Percentiles rank a stretch among this genome's conserved stretches.
Conservation (phyloP, 2,329 filamentous ascomycete species). For the Aspergillus glaucus region DNA sequence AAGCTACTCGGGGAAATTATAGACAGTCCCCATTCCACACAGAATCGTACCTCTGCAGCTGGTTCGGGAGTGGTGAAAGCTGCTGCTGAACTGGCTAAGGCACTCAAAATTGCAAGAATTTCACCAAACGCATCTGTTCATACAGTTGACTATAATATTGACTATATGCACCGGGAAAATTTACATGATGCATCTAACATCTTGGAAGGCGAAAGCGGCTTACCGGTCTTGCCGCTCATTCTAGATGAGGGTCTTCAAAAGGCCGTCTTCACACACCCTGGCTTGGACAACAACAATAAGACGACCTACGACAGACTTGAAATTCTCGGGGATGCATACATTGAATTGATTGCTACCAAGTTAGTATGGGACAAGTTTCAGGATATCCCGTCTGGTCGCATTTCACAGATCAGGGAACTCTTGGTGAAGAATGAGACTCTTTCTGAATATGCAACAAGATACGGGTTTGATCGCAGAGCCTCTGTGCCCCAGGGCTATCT, state of each 20-base stretch:
- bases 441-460: conserved; percentile 60
- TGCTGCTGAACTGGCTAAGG: conserved; percentile 14
- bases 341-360: conserved; percentile 68
- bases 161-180: neutral
- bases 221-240: conserved; percentile 51
- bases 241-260: conserved; percentile 53
- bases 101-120: conserved; percentile 9
- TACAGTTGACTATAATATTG: neutral
- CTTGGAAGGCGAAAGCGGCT: neutral
- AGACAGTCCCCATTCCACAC: conserved; percentile 9
- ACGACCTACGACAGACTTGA: conserved; percentile 74
- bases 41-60: conserved; percentile 4
- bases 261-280: conserved; percentile 63
- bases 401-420: conserved; percentile 69
- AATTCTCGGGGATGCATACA: conserved; percentile 80
- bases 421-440: conserved; percentile 78
- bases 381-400: conserved; percentile 58
- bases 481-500: conserved; percentile 47
- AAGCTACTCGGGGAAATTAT: conserved; percentile 17
- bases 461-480: conserved; percentile 62
- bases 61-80: conserved; percentile 15
- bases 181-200: neutral
- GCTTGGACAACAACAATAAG: conserved; percentile 27
- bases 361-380: conserved; percentile 70
- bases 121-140: neutral